Percentiles rank a stretch among this genome's conserved stretches.
phyloP scores from a whole-genome alignment of 106 monocot species.

The Posidonia australis region DNA sequence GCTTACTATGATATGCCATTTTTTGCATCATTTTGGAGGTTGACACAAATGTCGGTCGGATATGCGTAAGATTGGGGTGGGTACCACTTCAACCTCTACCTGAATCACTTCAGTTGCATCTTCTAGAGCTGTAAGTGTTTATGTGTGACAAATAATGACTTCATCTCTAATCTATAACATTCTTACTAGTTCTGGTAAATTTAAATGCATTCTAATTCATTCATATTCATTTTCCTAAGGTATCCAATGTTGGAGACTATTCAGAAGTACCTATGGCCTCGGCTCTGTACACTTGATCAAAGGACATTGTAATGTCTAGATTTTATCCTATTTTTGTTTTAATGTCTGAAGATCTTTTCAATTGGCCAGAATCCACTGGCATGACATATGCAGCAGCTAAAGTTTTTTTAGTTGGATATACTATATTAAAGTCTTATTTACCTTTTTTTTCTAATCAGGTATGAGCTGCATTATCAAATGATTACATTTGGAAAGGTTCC shows the following conservation, averaged over 20 bases:
- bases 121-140: constrained; percentile 60
- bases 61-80: constrained; percentile 84
- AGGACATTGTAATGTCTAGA: constrained; percentile 46
- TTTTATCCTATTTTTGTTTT: background rate
- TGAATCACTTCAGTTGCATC: constrained; percentile 68
- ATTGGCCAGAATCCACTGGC: background rate
- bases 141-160: background rate
- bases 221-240: constrained; percentile 22
- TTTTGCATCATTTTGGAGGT: constrained; percentile 29
- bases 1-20: background rate
- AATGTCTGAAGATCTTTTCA: background rate
- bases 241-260: constrained; percentile 89
- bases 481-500: constrained; percentile 82
- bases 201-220: constrained; percentile 3
- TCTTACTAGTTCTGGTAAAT: background rate
- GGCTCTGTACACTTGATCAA: constrained; percentile 66
- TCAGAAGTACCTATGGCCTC: constrained; percentile 86
- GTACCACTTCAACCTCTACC: constrained; percentile 82
- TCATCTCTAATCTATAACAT: constrained; percentile 1
- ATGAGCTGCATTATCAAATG: constrained; percentile 78
- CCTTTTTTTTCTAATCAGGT: constrained; percentile 29
- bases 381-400: background rate
- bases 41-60: constrained; percentile 81
- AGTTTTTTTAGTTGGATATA: background rate
- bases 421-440: background rate